These are phyloP conservation scores for Spatholobus suberectus DNA, from an alignment of 306 rosid genomes.

Conservation along the genomic window DNA sequence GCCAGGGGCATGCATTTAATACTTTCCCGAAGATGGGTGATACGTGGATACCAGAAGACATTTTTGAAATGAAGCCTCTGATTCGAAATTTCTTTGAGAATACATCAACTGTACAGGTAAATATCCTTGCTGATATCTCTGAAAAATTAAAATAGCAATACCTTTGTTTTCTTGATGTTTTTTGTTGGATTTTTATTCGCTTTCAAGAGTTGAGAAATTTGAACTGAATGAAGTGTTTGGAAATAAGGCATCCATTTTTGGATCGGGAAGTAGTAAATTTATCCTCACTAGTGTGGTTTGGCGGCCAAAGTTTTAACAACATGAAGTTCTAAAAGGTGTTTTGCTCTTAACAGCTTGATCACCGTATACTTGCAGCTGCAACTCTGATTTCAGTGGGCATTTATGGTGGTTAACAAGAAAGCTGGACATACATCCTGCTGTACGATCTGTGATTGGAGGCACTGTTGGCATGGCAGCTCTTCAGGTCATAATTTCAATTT, in stretches of 20 bases:
- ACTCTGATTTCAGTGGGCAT: constrained; percentile 65
- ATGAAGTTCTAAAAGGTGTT: neutral
- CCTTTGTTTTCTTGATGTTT: constrained; percentile 15
- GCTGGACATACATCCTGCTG: constrained; percentile 78
- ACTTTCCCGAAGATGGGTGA: constrained; percentile 96
- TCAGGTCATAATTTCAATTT: constrained; percentile 61
- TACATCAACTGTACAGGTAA: constrained; percentile 79
- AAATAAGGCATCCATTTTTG: constrained; percentile 15
- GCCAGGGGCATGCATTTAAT: constrained; percentile 84
- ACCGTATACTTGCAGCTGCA: constrained; percentile 82
- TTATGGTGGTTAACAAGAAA: constrained; percentile 85
- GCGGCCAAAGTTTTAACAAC: neutral
- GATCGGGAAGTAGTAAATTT: neutral
- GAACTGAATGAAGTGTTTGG: constrained; percentile 7
- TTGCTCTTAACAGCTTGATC: constrained; percentile 70
- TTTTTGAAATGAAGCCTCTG: constrained; percentile 77
- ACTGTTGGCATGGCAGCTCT: constrained; percentile 78
- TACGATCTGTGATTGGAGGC: constrained; percentile 68
- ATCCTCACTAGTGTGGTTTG: neutral
- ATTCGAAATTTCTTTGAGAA: constrained; percentile 94
- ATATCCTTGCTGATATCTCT: constrained; percentile 6
- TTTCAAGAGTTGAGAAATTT: constrained; percentile 16
- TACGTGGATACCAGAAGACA: constrained; percentile 76
- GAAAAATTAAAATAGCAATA: neutral
- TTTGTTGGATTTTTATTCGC: neutral